Percentiles rank a stretch among this genome's conserved stretches.
phyloP scores from a whole-genome alignment of 495 filamentous ascomycete genomes.

The Aspergillus saccharolyticus region DNA sequence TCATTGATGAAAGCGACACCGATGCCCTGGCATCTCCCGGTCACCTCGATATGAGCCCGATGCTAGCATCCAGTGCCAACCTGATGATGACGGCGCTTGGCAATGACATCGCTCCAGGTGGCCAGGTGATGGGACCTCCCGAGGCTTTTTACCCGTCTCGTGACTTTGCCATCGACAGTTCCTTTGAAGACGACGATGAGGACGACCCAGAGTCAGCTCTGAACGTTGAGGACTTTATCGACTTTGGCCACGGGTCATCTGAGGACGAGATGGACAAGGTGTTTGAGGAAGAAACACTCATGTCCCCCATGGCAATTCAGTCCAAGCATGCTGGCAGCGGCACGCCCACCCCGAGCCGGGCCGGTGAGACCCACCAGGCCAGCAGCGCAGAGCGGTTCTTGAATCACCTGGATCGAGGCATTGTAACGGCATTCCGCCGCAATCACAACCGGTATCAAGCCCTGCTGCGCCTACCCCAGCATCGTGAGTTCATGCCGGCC shows the following conservation, averaged over 20 bases:
- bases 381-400: slow-evolving; percentile 54
- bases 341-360: slow-evolving; percentile 47
- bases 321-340: slow-evolving; percentile 36
- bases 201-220: slow-evolving; percentile 62
- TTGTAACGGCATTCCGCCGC: slow-evolving; percentile 73
- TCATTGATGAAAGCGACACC: slow-evolving; percentile 49
- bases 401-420: slow-evolving; percentile 62
- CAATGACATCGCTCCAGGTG: slow-evolving; percentile 53
- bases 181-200: slow-evolving; percentile 51
- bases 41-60: slow-evolving; percentile 48
- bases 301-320: slow-evolving; percentile 34
- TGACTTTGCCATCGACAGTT: slow-evolving; percentile 52
- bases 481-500: slow-evolving; percentile 47
- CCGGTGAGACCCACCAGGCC: slow-evolving; percentile 42
- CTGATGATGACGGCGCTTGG: slow-evolving; percentile 71
- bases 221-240: slow-evolving; percentile 67
- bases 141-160: slow-evolving; percentile 72
- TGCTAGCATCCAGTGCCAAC: slow-evolving; percentile 63
- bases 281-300: slow-evolving; percentile 35
- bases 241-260: slow-evolving; percentile 58
- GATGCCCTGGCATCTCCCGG: slow-evolving; percentile 46
- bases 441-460: slow-evolving; percentile 71
- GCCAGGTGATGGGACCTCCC: slow-evolving; percentile 64
- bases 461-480: slow-evolving; percentile 56
- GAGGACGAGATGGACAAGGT: slow-evolving; percentile 45